Base-by-base conservation (phyloP, 2,329 filamentous ascomycete species). In the Cladosporium sp. region DNA sequence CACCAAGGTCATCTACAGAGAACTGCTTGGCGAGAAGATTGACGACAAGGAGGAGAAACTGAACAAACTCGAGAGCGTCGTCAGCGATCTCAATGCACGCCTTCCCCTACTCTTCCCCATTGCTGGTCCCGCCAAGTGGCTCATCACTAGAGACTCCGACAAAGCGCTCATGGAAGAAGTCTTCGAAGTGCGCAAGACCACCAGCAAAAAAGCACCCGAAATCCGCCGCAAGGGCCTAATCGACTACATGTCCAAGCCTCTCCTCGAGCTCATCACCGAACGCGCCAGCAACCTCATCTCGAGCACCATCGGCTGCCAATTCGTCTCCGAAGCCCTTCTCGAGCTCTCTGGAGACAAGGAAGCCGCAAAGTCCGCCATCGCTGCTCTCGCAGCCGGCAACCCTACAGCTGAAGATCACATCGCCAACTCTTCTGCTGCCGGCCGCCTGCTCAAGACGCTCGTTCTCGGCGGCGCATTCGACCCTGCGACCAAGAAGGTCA, bases 381-480 rank as follows among this genome's bases (percentile, higher is more conserved):
- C 83, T 0, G 67, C 70, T 8, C 68, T 81, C 8, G 75, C 74
- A 0, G 65, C 58, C 5, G 66, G 74, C 40, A 65, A 73, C 61
- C 70, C 74, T 13, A 71, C 72, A 17, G 75, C 73, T 15, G 75
- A 78, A 54, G 73, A 71, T 24, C 87, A 91, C 69, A 79, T 88
- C 56, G 82, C 85, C 24, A 78, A 82, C 66, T 80, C 82, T 36
- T 70, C 84, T 0, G 80, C 80, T 65, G 88, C 85, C 39, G 91
- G 90, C 15, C 87, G 91, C 59, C 88, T 97, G 86, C 82, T 97
- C 67, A 97, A 96, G 77, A 88, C 88, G 0, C 82, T 99, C 7
- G 91, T 97, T 22, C 87, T 91, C 56, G 94, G 94, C 40, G 94
- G 95, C 24, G 86, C 85, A 58, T 99, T 89, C 70, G 91, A 97